A percentile compares a stretch with the other conserved stretches of the same genome.
Conservation (phyloP, 305 asterid species). For the Solanum hybrid region DNA sequence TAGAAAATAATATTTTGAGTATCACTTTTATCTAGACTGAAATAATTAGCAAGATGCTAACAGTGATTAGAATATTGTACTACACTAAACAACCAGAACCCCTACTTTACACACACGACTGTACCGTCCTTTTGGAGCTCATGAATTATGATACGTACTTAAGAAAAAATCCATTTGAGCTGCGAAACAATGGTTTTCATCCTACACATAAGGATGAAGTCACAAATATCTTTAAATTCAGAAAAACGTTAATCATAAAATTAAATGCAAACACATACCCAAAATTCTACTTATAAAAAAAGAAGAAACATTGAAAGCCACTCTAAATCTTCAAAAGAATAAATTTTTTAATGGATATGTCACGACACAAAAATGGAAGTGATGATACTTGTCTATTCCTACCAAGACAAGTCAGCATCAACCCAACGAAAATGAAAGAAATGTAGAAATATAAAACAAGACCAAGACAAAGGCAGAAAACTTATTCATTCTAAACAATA, state of each 20-base stretch:
- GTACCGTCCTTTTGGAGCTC: background rate
- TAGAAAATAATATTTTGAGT: background rate
- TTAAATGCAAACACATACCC: background rate
- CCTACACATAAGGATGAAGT: background rate
- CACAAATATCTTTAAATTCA: too few relatives aligned
- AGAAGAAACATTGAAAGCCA: background rate
- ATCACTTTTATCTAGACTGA: background rate
- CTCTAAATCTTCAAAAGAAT: background rate
- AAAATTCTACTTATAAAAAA: background rate
- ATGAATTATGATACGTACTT: background rate
- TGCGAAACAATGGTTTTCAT: background rate
- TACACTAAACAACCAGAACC: background rate
- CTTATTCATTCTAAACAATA: too few relatives aligned
- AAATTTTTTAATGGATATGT: background rate
- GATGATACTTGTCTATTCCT: too few relatives aligned
- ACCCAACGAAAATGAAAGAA: too few relatives aligned
- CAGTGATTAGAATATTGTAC: background rate
- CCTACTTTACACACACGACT: background rate
- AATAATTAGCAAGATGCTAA: background rate
- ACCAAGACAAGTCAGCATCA: too few relatives aligned
- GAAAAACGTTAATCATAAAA: too few relatives aligned
- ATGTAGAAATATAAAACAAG: too few relatives aligned
- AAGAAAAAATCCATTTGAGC: background rate
- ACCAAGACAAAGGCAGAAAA: too few relatives aligned
- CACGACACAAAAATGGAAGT: too few relatives aligned